These are phyloP conservation scores for Acarospora socialis DNA, from an alignment of 2,329 filamentous ascomycete species.

Conservation along the genomic window DNA sequence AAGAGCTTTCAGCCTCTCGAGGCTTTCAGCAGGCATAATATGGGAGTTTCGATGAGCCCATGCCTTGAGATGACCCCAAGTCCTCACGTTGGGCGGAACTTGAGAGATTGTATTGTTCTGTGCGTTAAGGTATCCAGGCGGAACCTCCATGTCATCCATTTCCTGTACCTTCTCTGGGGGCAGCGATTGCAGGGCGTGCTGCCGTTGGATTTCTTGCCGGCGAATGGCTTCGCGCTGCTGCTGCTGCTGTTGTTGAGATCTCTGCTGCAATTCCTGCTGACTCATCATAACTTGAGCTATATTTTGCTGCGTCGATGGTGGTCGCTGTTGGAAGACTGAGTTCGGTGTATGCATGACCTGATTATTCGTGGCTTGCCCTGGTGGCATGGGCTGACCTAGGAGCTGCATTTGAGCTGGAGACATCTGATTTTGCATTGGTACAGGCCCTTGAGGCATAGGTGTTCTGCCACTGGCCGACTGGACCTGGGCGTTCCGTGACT, in stretches of 20 bases:
- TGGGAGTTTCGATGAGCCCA: constrained; percentile 35
- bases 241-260: constrained; percentile 13
- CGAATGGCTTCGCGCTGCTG: constrained; percentile 21
- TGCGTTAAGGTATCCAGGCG: constrained; percentile 22
- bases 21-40: constrained; percentile 26
- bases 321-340: not conserved
- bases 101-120: constrained; percentile 21
- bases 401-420: not conserved
- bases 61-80: constrained; percentile 43
- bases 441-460: not conserved
- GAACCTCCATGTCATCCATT: constrained; percentile 29
- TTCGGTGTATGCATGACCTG: not conserved
- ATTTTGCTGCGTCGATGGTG: not conserved
- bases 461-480: constrained; percentile 26
- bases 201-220: constrained; percentile 22
- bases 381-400: not conserved
- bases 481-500: constrained; percentile 28
- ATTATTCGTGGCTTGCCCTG: not conserved
- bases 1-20: constrained; percentile 26
- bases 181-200: constrained; percentile 12
- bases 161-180: constrained; percentile 24
- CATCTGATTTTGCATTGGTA: not conserved
- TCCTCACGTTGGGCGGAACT: constrained; percentile 37
- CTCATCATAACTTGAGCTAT: constrained; percentile 4
- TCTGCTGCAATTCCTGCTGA: constrained; percentile 7